Base-by-base conservation (phyloP, 352 stramenopile genomes). In the Globisporangium mamillatum region DNA sequence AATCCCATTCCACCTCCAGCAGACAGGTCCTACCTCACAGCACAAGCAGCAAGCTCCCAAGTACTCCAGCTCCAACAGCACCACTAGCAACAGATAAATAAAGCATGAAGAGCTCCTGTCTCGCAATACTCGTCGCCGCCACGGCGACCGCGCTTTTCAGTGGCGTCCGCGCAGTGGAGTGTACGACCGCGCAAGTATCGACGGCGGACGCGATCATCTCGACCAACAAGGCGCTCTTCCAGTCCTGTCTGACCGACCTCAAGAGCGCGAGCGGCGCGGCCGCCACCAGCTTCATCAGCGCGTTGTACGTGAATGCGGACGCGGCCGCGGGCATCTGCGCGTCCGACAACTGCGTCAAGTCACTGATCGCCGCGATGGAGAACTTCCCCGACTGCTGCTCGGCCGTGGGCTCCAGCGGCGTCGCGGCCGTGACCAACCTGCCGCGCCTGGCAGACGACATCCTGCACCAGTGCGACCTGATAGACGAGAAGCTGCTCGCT, bases 281-380 rank as follows among this genome's bases (percentile, higher is more conserved):
- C 10, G 22, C 22, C 1, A 72, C 67, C 18, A 68, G 67, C 44
- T 71, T 80, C 55, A 53, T 80, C 34, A 54, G 22, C 16, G 38
- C 48, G 3, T 44, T 56, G 44, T 71, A 71, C 64, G 52, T 55
- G 36, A 64, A 52, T 20, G 16, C 54, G 4, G 48, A 67, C 36
- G 46, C 8, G 18, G 64, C 69, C 10, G 60, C 38, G 44, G 38
- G 25, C 38, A 64, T 75, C 24, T 75, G 70, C 57, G 70, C 61
- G 48, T 66, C 41, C 4, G 54, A 72, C 9, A 62, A 56, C 34
- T 75, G 70, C 56, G 66, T 72, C 24, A 60, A 65, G 22, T 62
- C 70, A 56, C 66, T 75, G 29, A 75, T 75, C 38, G 70, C 34
- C 7, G 70, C 70, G 9, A 75, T 75, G 70, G 70, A 75, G 61